A percentile compares a stretch with the other conserved stretches of the same genome.
Evolutionary conservation across 23 red algal genomes (phyloP).

Genomic region (Gracilariopsis chorda): DNA sequence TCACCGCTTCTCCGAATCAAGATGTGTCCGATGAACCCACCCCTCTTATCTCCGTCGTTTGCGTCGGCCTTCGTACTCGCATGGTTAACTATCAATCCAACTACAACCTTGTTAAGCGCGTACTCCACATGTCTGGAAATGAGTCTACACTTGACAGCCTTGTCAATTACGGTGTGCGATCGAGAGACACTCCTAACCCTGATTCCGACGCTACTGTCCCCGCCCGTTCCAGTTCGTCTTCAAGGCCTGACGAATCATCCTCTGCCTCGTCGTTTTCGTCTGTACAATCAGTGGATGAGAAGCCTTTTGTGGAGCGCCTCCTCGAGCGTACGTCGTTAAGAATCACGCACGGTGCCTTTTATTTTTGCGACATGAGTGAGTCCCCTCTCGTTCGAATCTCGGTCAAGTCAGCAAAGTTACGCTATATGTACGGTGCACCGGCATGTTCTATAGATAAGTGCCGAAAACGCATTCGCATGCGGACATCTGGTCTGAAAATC

Average conservation of each 20-base stretch:
- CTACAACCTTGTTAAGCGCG: background rate
- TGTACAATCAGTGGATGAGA: conserved; percentile 33
- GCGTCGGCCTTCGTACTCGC: conserved; percentile 31
- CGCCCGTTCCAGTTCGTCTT: conserved; percentile 6
- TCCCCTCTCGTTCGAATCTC: conserved; percentile 49
- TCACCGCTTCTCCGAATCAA: background rate
- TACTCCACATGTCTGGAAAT: background rate
- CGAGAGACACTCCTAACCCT: background rate
- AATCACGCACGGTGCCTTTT: conserved; percentile 49
- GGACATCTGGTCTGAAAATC: conserved; percentile 12
- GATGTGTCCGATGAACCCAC: conserved; percentile 9
- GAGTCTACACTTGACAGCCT: background rate
- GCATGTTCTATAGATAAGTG: conserved; percentile 27
- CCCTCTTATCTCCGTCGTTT: conserved; percentile 35
- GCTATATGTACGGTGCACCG: conserved; percentile 56
- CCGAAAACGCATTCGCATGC: conserved; percentile 43
- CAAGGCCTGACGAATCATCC: background rate
- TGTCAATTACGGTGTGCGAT: conserved; percentile 2
- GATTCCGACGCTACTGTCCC: background rate
- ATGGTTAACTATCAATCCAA: conserved; percentile 31
- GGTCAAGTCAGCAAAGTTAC: conserved; percentile 41
- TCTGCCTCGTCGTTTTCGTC: conserved; percentile 19
- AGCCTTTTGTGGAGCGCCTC: conserved; percentile 36
- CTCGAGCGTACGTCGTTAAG: conserved; percentile 40
- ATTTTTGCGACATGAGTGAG: conserved; percentile 60